Percentiles rank a stretch among this genome's conserved stretches.
Evolutionary conservation across 805 yeast species (phyloP).

Genomic region (Jamesozyma piceae): DNA sequence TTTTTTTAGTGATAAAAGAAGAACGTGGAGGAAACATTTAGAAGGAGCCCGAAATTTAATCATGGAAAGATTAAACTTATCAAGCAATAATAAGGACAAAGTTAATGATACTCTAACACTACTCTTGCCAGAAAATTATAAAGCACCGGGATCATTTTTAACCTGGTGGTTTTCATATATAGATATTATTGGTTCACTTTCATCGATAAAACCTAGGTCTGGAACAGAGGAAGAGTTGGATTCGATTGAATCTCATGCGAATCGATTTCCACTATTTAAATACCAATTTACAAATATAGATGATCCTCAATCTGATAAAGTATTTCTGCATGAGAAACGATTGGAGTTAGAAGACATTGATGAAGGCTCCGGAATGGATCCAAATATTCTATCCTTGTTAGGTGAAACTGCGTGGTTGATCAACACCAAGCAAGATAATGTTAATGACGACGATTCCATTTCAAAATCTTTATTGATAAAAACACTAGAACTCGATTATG

Average conservation of each 20-base stretch:
- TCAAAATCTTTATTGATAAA: too few relatives aligned
- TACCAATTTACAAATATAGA: background rate
- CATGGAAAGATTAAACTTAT: slow-evolving; percentile 5
- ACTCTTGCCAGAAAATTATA: slow-evolving; percentile 8
- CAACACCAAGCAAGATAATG: slow-evolving; percentile 21
- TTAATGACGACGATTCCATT: slow-evolving; percentile 1
- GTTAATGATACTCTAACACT: background rate
- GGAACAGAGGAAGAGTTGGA: too few relatives aligned
- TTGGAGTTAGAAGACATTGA: slow-evolving; percentile 40
- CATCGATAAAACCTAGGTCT: slow-evolving; percentile 40
- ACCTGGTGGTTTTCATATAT: slow-evolving; percentile 62
- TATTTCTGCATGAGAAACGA: slow-evolving; percentile 12
- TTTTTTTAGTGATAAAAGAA: slow-evolving; percentile 35
- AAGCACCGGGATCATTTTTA: slow-evolving; percentile 39
- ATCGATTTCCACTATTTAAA: background rate
- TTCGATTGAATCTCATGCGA: background rate
- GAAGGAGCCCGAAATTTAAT: slow-evolving; percentile 61
- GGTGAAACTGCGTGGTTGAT: slow-evolving; percentile 40
- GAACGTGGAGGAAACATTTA: slow-evolving; percentile 54
- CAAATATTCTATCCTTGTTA: slow-evolving; percentile 48
- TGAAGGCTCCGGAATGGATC: slow-evolving; percentile 57
- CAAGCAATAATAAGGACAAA: slow-evolving; percentile 3
- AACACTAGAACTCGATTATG: slow-evolving; percentile 35
- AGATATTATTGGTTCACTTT: slow-evolving; percentile 54
- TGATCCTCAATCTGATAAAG: background rate